Evolutionary conservation across 164 flowering plant genomes (phyloP).

Genomic region (Tetracentron sinense): DNA sequence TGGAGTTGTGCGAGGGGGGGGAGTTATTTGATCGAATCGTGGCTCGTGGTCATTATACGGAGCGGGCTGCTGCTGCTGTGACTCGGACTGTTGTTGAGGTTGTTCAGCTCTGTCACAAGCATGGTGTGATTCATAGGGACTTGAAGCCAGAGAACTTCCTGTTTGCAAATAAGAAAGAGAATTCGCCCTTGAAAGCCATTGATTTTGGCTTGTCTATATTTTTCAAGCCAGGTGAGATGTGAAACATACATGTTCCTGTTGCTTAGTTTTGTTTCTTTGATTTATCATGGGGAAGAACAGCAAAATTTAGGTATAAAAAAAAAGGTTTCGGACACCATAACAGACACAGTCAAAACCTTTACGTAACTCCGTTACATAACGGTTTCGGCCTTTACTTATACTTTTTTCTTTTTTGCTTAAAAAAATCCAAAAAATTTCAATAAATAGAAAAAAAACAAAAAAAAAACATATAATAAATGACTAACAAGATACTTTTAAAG

Average conservation of each 20-base stretch:
- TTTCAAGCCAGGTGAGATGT: slow-evolving; percentile 79
- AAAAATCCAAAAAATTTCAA: too few relatives aligned
- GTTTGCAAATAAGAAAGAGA: slow-evolving; percentile 93
- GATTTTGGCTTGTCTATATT: slow-evolving; percentile 96
- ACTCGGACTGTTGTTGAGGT: slow-evolving; percentile 80
- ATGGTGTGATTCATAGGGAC: slow-evolving; percentile 90
- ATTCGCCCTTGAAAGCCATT: slow-evolving; percentile 88
- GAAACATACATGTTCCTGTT: not conserved
- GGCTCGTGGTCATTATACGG: slow-evolving; percentile 85
- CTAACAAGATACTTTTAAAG: too few relatives aligned
- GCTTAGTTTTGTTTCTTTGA: not conserved
- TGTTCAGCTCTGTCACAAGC: slow-evolving; percentile 85
- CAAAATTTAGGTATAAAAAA: too few relatives aligned
- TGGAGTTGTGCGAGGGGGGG: slow-evolving; percentile 95
- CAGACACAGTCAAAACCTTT: too few relatives aligned
- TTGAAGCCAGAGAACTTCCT: slow-evolving; percentile 93
- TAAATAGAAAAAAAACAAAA: too few relatives aligned
- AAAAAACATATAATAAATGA: too few relatives aligned
- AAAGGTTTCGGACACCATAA: too few relatives aligned
- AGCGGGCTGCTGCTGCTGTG: slow-evolving; percentile 81
- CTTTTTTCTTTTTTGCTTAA: too few relatives aligned
- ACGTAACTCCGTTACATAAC: too few relatives aligned
- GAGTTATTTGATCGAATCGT: slow-evolving; percentile 94
- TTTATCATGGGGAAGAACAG: not conserved
- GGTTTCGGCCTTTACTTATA: too few relatives aligned